Percentiles rank a stretch among this genome's conserved stretches.
Evolutionary conservation across 352 stramenopile genomes (phyloP).

Genomic region (Phytopythium oedochilum): DNA sequence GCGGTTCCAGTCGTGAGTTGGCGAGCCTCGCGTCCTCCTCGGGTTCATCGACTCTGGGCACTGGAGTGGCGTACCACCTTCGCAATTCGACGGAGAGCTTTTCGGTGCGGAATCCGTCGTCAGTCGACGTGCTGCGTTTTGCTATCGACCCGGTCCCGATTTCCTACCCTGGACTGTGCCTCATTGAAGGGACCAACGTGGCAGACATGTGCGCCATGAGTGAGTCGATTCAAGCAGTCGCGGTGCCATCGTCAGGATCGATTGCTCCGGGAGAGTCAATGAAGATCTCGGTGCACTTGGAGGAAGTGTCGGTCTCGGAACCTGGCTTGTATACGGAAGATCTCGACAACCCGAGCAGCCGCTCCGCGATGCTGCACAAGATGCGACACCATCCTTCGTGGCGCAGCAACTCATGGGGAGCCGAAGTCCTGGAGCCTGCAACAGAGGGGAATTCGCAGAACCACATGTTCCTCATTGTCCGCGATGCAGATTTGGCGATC

Average conservation of each 20-base stretch:
- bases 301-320: constrained; percentile 39
- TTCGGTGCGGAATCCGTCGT: constrained; percentile 77
- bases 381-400: constrained; percentile 77
- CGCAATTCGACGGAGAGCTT: constrained; percentile 71
- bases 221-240: constrained; percentile 72
- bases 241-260: constrained; percentile 62
- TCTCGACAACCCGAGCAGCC: constrained; percentile 22
- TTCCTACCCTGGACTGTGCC: constrained; percentile 53
- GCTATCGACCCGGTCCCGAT: constrained; percentile 63
- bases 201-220: constrained; percentile 72
- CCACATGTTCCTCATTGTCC: constrained; percentile 74
- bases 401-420: constrained; percentile 82
- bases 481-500: constrained; percentile 56
- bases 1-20: constrained; percentile 23
- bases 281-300: constrained; percentile 75
- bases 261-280: constrained; percentile 67
- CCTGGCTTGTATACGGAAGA: constrained; percentile 25
- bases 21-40: constrained; percentile 18
- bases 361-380: constrained; percentile 52
- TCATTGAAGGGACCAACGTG: constrained; percentile 49
- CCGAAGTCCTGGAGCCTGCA: constrained; percentile 34
- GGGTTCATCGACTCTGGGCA: constrained; percentile 17
- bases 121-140: constrained; percentile 63
- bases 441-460: constrained; percentile 42
- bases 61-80: constrained; percentile 49